Conservation (phyloP, 2,329 filamentous ascomycete species). For the Xylariaceae sp. region DNA sequence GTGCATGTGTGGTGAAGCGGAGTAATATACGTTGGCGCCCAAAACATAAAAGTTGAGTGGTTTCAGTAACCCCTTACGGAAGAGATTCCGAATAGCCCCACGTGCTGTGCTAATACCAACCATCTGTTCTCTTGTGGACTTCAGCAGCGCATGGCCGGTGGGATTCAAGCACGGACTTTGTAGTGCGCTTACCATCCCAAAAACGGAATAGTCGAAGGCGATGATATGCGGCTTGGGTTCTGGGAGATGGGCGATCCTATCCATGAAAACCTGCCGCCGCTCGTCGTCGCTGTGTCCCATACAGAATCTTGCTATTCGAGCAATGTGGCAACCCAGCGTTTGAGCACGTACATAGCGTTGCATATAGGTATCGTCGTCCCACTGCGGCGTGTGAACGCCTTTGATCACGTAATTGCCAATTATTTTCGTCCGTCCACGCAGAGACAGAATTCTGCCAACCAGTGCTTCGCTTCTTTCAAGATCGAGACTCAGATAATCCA, state of each 20-base stretch:
- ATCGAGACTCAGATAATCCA: constrained; percentile 63
- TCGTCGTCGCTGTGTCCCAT: constrained; percentile 52
- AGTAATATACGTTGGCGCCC: constrained; percentile 64
- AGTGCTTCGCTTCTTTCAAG: constrained; percentile 51
- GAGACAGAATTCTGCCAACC: constrained; percentile 46
- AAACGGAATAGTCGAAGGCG: constrained; percentile 44
- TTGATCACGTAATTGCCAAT: constrained; percentile 53
- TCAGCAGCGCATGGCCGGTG: constrained; percentile 43
- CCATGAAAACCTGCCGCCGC: constrained; percentile 46
- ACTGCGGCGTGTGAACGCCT: constrained; percentile 46
- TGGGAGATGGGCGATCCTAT: constrained; percentile 43
- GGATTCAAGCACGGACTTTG: constrained; percentile 52
- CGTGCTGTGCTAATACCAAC: constrained; percentile 50
- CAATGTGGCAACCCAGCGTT: constrained; percentile 55
- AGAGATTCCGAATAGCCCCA: constrained; percentile 56
- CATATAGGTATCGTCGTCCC: constrained; percentile 52
- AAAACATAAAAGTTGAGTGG: constrained; percentile 66
- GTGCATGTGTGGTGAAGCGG: constrained; percentile 69
- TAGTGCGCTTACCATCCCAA: constrained; percentile 40
- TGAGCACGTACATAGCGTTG: constrained; percentile 52
- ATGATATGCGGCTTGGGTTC: constrained; percentile 48
- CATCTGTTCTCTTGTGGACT: constrained; percentile 39
- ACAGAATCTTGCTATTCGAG: constrained; percentile 57
- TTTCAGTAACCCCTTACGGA: constrained; percentile 57
- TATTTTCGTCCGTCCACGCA: constrained; percentile 55